These are phyloP conservation scores for Xylaria arbuscula DNA, from an alignment of 2,329 filamentous ascomycete species.

Conservation along the genomic window DNA sequence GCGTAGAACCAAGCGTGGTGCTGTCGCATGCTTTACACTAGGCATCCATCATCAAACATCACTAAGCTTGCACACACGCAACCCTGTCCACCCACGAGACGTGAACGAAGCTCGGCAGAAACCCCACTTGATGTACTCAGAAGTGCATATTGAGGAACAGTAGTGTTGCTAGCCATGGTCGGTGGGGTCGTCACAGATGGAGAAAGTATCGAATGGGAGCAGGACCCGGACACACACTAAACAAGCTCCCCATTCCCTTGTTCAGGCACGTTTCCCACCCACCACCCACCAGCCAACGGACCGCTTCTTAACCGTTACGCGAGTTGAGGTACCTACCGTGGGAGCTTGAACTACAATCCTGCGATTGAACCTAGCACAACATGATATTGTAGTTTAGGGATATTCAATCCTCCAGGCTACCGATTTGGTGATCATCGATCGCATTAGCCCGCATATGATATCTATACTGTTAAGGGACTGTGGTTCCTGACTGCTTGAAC, in stretches of 20 bases:
- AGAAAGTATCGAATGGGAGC: conserved; percentile 29
- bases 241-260: conserved; percentile 16
- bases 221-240: conserved; percentile 26
- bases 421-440: conserved; percentile 13
- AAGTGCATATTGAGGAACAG: conserved; percentile 27
- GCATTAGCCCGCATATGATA: background rate
- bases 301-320: conserved; percentile 32
- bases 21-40: background rate
- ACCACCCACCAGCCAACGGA: conserved; percentile 23
- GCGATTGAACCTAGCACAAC: conserved; percentile 15
- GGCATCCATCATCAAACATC: conserved; percentile 8
- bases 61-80: conserved; percentile 17
- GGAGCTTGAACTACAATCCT: conserved; percentile 24
- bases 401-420: background rate
- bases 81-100: conserved; percentile 16
- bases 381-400: conserved; percentile 5
- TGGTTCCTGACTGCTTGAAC: background rate
- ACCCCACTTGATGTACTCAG: conserved; percentile 23
- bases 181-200: conserved; percentile 26
- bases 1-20: background rate
- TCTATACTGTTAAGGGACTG: background rate
- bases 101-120: conserved; percentile 26
- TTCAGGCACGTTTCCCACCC: conserved; percentile 36
- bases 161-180: conserved; percentile 12
- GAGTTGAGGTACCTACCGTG: conserved; percentile 24